These are phyloP conservation scores for Ehretia macrophylla DNA, from an alignment of 257 asterid genomes.

Conservation along the genomic window DNA sequence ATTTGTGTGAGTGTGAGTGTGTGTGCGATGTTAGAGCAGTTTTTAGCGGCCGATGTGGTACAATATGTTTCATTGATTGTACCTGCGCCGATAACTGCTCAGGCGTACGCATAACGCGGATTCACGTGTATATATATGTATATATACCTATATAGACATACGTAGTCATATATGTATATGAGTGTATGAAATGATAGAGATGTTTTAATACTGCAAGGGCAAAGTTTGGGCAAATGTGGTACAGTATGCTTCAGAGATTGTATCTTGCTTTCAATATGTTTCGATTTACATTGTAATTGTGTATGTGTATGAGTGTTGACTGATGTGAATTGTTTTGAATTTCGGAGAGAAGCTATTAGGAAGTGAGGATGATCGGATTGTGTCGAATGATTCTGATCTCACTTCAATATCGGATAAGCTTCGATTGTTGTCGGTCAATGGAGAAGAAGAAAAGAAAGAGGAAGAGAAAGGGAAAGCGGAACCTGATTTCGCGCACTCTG, in stretches of 20 bases:
- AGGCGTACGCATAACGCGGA: too few species aligned
- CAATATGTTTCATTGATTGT: not conserved
- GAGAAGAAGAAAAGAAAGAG: conserved; percentile 25
- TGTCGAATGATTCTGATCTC: conserved; percentile 67
- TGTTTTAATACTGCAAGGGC: too few species aligned
- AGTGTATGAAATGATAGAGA: too few species aligned
- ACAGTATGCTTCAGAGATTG: not conserved
- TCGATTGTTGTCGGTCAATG: conserved; percentile 48
- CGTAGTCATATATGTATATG: not conserved
- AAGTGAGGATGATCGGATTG: conserved; percentile 38
- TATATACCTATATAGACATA: too few species aligned
- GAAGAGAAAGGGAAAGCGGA: conserved; percentile 25
- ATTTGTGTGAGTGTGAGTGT: too few species aligned
- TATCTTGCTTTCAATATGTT: not conserved
- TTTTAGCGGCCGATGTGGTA: too few species aligned
- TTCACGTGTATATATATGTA: too few species aligned
- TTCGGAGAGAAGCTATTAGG: conserved; percentile 48
- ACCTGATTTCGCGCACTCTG: conserved; percentile 44
- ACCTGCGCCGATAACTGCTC: too few species aligned
- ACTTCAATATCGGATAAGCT: conserved; percentile 51
- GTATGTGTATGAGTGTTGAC: not conserved
- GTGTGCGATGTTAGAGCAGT: too few species aligned
- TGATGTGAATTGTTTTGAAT: conserved; percentile 8
- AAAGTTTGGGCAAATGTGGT: not conserved
- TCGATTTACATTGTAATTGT: not conserved